Evolutionary conservation across 2,329 filamentous ascomycete genomes (phyloP).

Genomic region (Fusarium sp.): DNA sequence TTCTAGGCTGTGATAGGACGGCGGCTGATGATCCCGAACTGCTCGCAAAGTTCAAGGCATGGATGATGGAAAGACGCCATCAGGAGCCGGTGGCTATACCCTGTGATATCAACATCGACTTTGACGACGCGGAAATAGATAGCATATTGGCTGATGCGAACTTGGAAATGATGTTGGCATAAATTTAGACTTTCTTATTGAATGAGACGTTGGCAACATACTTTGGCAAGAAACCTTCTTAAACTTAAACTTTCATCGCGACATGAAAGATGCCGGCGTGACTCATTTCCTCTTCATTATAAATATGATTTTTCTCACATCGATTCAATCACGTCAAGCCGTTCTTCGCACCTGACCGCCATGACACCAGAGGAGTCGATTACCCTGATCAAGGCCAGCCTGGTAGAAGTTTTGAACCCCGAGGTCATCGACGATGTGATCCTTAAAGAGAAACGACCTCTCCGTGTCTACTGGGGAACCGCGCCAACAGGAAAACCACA

Average conservation of each 20-base stretch:
- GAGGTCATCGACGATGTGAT: neutral
- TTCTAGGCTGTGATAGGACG: neutral
- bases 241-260: neutral
- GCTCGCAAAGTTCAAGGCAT: neutral
- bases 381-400: neutral
- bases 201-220: neutral
- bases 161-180: neutral
- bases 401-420: neutral
- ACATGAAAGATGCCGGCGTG: fast-evolving
- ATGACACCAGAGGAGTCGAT: neutral
- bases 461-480: neutral
- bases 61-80: neutral
- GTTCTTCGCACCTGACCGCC: fast-evolving
- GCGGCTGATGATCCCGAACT: neutral
- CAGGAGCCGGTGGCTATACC: neutral
- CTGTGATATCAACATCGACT: neutral
- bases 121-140: neutral
- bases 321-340: neutral
- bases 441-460: fast-evolving
- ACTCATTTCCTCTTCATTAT: neutral
- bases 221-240: neutral
- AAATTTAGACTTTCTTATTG: neutral
- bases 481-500: neutral
- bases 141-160: neutral
- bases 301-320: neutral